A percentile compares a stretch with the other conserved stretches of the same genome.
Conservation (phyloP, 2,329 filamentous ascomycete species). For the Aspergillus candidus region DNA sequence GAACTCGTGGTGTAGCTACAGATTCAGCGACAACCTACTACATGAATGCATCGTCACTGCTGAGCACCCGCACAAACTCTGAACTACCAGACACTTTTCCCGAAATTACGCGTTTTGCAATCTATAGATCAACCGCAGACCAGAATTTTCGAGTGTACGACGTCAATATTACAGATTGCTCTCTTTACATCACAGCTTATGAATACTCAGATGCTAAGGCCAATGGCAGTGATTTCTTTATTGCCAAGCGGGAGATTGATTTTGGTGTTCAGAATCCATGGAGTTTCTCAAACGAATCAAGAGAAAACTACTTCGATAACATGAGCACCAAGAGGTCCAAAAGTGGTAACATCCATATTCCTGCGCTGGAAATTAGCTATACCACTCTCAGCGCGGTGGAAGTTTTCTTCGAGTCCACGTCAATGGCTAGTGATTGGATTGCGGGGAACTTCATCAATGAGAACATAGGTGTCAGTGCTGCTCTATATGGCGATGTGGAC, state of each 20-base stretch:
- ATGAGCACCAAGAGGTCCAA: conserved; percentile 6
- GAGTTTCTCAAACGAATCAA: background rate
- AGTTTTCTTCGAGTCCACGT: conserved; percentile 8
- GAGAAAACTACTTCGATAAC: background rate
- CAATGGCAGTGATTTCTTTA: conserved; percentile 10
- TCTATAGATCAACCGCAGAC: conserved; percentile 9
- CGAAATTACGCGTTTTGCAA: conserved; percentile 10
- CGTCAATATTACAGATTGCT: conserved; percentile 12
- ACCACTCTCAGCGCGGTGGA: conserved; percentile 1
- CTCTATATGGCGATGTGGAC: conserved; percentile 6
- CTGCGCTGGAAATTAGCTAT: conserved; percentile 5
- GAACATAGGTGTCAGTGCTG: conserved; percentile 8
- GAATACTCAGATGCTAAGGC: conserved; percentile 7
- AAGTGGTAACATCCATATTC: conserved; percentile 1
- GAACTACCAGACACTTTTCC: conserved; percentile 4
- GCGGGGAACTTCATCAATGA: conserved; percentile 3
- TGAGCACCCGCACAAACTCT: background rate
- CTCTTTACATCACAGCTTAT: conserved; percentile 9
- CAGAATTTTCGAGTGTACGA: background rate
- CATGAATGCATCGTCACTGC: conserved; percentile 7
- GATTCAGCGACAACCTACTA: conserved; percentile 6
- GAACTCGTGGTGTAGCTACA: background rate
- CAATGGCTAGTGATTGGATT: conserved; percentile 6
- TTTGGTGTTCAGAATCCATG: conserved; percentile 9
- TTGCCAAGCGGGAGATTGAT: conserved; percentile 7